These are phyloP conservation scores for Leccinum variabile DNA, from an alignment of 1,284 basidiomycete species.

Conservation along the genomic window DNA sequence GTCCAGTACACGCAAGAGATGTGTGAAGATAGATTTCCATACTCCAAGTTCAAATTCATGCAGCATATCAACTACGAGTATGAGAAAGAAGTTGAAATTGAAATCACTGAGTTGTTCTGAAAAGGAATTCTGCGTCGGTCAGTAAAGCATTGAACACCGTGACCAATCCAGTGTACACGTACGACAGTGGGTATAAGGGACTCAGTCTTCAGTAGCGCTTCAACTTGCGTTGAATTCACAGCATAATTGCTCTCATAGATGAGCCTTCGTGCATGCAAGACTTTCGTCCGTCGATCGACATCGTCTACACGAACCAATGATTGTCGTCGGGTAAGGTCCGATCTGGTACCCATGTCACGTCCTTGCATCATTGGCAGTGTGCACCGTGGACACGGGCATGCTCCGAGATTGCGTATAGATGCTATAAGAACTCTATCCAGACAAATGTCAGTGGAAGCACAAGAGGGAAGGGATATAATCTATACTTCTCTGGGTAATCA, in stretches of 20 bases:
- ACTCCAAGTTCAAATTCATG: background rate
- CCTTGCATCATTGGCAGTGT: constrained; percentile 12
- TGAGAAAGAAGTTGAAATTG: background rate
- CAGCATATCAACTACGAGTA: background rate
- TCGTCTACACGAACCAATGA: constrained; percentile 2
- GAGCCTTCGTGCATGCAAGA: constrained; percentile 8
- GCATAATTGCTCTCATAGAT: constrained; percentile 19
- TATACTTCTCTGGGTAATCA: no score
- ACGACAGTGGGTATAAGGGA: constrained; percentile 9
- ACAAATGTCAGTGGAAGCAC: no score
- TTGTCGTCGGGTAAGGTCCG: background rate
- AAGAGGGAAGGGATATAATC: no score
- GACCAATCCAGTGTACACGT: background rate
- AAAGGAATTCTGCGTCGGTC: background rate
- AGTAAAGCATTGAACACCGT: background rate
- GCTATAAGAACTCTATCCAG: no score
- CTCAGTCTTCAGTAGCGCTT: constrained; percentile 9
- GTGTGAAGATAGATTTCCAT: background rate
- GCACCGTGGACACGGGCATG: constrained; percentile 38
- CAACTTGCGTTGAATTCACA: constrained; percentile 13
- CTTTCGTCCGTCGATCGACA: background rate
- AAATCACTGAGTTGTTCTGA: background rate
- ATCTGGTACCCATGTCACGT: constrained; percentile 12
- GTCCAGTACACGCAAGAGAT: background rate
- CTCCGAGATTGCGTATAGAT: background rate